Conservation (phyloP, 306 rosid species). For the Oxytropis ochrocephala region DNA sequence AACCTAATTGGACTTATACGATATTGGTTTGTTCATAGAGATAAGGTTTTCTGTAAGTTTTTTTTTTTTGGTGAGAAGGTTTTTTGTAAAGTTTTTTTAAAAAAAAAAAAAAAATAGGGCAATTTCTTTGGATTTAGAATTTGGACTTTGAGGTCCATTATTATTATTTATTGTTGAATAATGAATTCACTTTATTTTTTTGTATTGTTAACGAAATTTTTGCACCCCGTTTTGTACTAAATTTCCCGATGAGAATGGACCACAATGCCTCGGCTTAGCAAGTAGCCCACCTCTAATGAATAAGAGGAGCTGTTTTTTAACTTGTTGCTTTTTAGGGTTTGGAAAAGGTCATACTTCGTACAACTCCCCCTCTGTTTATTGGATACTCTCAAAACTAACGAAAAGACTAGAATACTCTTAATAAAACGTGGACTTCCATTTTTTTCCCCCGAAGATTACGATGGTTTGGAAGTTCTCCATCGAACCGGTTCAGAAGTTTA, state of each 20-base stretch:
- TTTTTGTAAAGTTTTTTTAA: slow-evolving; percentile 14
- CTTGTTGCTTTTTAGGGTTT: background rate
- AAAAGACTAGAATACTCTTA: no score
- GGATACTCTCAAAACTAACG: no score
- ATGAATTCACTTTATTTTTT: background rate
- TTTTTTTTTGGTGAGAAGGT: slow-evolving; percentile 48
- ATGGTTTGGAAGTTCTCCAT: no score
- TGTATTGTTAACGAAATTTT: background rate
- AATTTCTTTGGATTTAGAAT: slow-evolving; percentile 19
- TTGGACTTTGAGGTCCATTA: slow-evolving; percentile 61
- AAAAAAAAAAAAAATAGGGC: slow-evolving; percentile 25
- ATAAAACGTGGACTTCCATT: no score
- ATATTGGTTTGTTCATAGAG: slow-evolving; percentile 10
- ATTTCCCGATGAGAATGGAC: slow-evolving; percentile 7
- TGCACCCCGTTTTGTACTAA: background rate
- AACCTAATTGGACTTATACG: slow-evolving; percentile 72
- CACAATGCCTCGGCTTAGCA: background rate
- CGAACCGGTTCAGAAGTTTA: no score
- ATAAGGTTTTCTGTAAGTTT: slow-evolving; percentile 32
- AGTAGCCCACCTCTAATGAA: slow-evolving; percentile 10
- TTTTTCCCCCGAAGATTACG: no score
- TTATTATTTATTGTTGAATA: slow-evolving; percentile 13
- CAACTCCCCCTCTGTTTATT: no score
- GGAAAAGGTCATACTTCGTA: no score
- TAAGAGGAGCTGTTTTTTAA: background rate